Evolutionary conservation across 208 protist genomes (phyloP).

Genomic region (Acanthamoeba culbertsoni): DNA sequence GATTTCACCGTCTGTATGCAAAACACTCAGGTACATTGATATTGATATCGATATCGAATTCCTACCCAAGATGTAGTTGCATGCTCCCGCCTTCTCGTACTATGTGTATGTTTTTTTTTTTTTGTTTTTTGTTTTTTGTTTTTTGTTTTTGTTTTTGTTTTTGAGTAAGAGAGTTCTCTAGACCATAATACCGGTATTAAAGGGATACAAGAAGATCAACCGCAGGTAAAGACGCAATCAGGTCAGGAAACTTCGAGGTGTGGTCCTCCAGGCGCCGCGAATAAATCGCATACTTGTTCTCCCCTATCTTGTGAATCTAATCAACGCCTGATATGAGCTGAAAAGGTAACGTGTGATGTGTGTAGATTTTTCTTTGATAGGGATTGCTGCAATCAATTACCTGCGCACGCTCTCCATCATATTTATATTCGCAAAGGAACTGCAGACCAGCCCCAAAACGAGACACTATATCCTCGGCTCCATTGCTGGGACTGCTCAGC

Average conservation of each 20-base stretch:
- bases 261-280: constrained; percentile 97
- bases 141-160: too few relatives aligned
- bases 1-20: constrained; percentile 92
- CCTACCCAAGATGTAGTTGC: constrained; percentile 73
- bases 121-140: not conserved
- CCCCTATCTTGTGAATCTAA: constrained; percentile 79
- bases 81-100: not conserved
- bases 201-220: constrained; percentile 37
- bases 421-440: constrained; percentile 53
- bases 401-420: constrained; percentile 26
- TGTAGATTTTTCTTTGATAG: too few relatives aligned
- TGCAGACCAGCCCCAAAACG: not conserved
- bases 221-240: constrained; percentile 81
- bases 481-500: not conserved
- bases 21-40: constrained; percentile 68
- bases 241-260: constrained; percentile 98
- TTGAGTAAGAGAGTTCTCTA: too few relatives aligned
- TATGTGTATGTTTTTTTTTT: not conserved
- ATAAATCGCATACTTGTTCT: constrained; percentile 92
- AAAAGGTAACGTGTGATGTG: too few relatives aligned
- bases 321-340: too few relatives aligned
- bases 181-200: too few relatives aligned
- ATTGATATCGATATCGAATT: constrained; percentile 30
- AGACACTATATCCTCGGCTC: not conserved
- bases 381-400: not conserved